These are phyloP conservation scores for Fusarium sp. DNA, from an alignment of 2,329 filamentous ascomycete species.

Conservation along the genomic window DNA sequence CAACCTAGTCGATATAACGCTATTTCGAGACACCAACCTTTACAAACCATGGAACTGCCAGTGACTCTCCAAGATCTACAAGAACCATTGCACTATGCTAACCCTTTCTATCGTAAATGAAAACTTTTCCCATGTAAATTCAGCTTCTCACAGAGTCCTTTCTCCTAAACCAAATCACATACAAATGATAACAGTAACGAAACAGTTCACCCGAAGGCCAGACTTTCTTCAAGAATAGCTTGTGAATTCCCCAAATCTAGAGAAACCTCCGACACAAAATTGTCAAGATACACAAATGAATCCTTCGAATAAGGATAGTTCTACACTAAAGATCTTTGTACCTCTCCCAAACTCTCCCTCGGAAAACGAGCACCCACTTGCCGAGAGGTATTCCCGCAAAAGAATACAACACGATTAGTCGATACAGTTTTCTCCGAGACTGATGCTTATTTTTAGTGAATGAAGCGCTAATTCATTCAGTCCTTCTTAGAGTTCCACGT, in stretches of 20 bases:
- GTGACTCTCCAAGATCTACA: neutral
- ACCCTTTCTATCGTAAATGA: too few species aligned
- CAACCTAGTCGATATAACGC: neutral
- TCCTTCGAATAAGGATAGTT: slow-evolving; percentile 53
- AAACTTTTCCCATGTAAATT: neutral
- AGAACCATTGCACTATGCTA: neutral
- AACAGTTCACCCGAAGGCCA: too few species aligned
- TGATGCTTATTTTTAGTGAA: neutral
- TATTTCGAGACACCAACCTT: neutral
- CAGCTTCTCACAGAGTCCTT: slow-evolving; percentile 31
- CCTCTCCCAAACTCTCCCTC: neutral
- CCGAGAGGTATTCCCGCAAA: slow-evolving; percentile 21
- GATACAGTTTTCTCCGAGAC: neutral
- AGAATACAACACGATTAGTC: slow-evolving; percentile 21
- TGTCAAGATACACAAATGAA: slow-evolving; percentile 56
- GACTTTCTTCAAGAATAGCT: too few species aligned
- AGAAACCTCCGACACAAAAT: slow-evolving; percentile 3
- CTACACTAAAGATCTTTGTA: slow-evolving; percentile 43
- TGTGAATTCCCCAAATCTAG: too few species aligned
- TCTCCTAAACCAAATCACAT: slow-evolving; percentile 29
- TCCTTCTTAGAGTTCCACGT: neutral
- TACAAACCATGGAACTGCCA: neutral
- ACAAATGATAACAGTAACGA: too few species aligned
- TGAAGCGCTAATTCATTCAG: neutral
- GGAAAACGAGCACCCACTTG: slow-evolving; percentile 1